phyloP scores from a whole-genome alignment of 495 filamentous ascomycete genomes.

The Penicillium simplicissimum region DNA sequence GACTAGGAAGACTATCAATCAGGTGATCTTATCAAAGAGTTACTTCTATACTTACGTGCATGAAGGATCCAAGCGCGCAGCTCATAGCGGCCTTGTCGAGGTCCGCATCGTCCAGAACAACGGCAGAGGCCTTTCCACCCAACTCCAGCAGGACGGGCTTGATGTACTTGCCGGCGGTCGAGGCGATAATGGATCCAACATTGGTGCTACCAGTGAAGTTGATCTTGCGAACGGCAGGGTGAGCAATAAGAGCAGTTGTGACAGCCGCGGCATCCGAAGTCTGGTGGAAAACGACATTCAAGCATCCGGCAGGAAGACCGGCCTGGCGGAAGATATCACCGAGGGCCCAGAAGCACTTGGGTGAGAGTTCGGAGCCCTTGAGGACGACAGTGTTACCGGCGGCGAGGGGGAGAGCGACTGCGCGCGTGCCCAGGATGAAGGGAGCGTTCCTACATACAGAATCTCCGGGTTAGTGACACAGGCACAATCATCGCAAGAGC shows the following conservation, averaged over 20 bases:
- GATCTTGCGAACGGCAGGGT: constrained; percentile 59
- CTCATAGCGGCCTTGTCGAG: constrained; percentile 54
- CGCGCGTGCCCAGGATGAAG: constrained; percentile 63
- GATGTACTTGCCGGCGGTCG: constrained; percentile 53
- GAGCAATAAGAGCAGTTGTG: constrained; percentile 57
- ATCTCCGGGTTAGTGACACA: constrained; percentile 6
- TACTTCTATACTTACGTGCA: constrained; percentile 43
- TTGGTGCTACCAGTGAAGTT: constrained; percentile 63
- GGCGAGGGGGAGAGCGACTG: constrained; percentile 74
- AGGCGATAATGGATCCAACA: constrained; percentile 57
- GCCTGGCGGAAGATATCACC: constrained; percentile 70
- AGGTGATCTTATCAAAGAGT: too few species aligned
- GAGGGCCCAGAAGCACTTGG: constrained; percentile 73
- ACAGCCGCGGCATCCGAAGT: constrained; percentile 53
- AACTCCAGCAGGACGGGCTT: constrained; percentile 65
- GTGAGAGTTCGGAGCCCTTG: constrained; percentile 76
- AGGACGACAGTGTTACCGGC: constrained; percentile 77
- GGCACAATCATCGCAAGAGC: not conserved
- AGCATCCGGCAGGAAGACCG: constrained; percentile 61
- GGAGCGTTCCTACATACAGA: constrained; percentile 62
- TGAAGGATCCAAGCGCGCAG: constrained; percentile 53
- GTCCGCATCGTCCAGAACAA: constrained; percentile 61
- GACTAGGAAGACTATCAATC: constrained; percentile 33
- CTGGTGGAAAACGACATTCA: constrained; percentile 58
- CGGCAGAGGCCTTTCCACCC: constrained; percentile 60